phyloP scores from a whole-genome alignment of 2,329 filamentous ascomycete species.

The Peltaster fructicola region DNA sequence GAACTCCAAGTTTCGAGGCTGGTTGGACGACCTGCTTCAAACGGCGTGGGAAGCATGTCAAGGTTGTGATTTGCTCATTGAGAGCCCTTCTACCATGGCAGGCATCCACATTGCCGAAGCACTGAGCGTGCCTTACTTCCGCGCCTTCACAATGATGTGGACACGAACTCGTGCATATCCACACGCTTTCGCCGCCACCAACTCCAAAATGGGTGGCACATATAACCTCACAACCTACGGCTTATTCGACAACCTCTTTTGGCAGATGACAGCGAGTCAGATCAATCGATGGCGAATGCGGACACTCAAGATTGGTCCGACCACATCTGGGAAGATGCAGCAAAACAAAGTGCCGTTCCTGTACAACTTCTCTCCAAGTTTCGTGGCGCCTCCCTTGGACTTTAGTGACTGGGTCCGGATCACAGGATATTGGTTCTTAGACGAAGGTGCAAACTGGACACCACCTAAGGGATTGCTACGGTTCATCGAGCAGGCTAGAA shows the following conservation, averaged over 20 bases:
- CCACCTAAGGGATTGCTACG: slow-evolving; percentile 58
- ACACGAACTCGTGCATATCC: slow-evolving; percentile 88
- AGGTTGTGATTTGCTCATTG: slow-evolving; percentile 75
- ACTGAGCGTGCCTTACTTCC: slow-evolving; percentile 82
- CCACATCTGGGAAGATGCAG: slow-evolving; percentile 77
- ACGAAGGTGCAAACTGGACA: slow-evolving; percentile 53
- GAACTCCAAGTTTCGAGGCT: slow-evolving; percentile 74
- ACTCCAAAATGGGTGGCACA: slow-evolving; percentile 82
- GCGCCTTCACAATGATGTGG: slow-evolving; percentile 98
- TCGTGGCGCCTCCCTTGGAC: slow-evolving; percentile 86
- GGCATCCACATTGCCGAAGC: slow-evolving; percentile 96
- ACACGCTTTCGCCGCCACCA: slow-evolving; percentile 85
- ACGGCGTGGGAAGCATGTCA: slow-evolving; percentile 75
- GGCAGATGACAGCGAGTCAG: slow-evolving; percentile 80
- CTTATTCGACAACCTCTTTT: slow-evolving; percentile 93
- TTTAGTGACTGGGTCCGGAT: slow-evolving; percentile 96
- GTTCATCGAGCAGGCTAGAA: slow-evolving; percentile 70
- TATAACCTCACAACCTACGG: slow-evolving; percentile 95
- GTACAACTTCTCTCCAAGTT: slow-evolving; percentile 89
- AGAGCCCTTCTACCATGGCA: slow-evolving; percentile 91
- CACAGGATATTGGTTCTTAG: slow-evolving; percentile 95
- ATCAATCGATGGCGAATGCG: slow-evolving; percentile 85
- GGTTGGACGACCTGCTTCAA: slow-evolving; percentile 74
- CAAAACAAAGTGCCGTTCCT: slow-evolving; percentile 95
- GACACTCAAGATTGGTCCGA: slow-evolving; percentile 59